Evolutionary conservation across 2,329 filamentous ascomycete genomes (phyloP), one percentile per base, ranked within the genome.

Genomic region (Verticillium albo-atrum): DNA sequence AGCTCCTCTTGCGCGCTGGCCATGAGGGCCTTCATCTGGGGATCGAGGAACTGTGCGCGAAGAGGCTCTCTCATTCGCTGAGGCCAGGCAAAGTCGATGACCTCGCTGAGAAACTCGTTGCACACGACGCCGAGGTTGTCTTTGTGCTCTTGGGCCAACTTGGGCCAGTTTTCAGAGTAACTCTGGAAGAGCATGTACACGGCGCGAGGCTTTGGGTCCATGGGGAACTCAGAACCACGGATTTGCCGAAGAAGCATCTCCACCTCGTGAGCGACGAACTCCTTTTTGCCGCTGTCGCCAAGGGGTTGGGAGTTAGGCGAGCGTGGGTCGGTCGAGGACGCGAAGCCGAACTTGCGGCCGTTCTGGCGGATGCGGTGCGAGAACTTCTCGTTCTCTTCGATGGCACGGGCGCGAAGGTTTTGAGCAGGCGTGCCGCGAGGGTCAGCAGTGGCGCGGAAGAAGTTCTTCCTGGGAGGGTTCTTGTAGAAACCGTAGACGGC

Each of bases 401-500:
- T 74, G 6, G 79, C 79, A 2, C 80, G 77, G 3, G 80, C 80
- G 6, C 80, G 76, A 6, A 82, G 72, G 64, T 82, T 81, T 59
- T 82, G 79, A 0, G 79, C 75, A 0, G 80, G 80, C 0, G 80
- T 82, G 26, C 79, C 80, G 60, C 77, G 77, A 14, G 79, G 77
- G 51, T 74, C 78, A 3, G 78, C 79, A 12, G 79, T 78, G 9
- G 78, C 72, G 6, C 79, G 74, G 66, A 82, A 82, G 71, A 82
- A 82, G 57, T 72, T 74, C 65, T 80, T 79, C 59, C 78, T 77
- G 17, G 80, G 79, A 0, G 80, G 80, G 61, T 82, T 82, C 72
- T 82, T 82, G 75, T 82, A 82, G 70, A 80, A 81, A 55, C 80
- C 80, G 57, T 82, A 79, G 27, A 82, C 78, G 42, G 80, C 79